phyloP scores from a whole-genome alignment of 2,329 filamentous ascomycete genomes.

The Sporothrix inflata region DNA sequence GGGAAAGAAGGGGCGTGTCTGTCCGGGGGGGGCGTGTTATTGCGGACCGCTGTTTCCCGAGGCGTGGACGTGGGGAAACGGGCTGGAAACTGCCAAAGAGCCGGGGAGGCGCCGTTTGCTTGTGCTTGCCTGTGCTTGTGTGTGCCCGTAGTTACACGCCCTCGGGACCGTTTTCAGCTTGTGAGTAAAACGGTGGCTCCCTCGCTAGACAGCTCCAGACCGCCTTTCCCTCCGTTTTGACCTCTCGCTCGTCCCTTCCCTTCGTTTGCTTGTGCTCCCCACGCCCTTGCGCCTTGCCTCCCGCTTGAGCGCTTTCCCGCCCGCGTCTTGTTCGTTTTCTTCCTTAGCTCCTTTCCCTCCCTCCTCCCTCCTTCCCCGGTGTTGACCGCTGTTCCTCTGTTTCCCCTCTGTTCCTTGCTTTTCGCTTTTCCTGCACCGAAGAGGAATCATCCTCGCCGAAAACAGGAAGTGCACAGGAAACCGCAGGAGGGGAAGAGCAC shows the following conservation, averaged over 20 bases:
- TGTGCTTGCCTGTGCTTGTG: background rate
- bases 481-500: slow-evolving; percentile 1
- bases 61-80: slow-evolving; percentile 25
- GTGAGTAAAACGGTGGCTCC: slow-evolving; percentile 18
- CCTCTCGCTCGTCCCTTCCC: background rate
- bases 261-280: background rate
- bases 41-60: slow-evolving; percentile 30
- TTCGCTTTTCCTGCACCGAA: slow-evolving; percentile 3
- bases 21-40: slow-evolving; percentile 24
- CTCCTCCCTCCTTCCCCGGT: background rate
- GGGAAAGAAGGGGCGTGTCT: slow-evolving; percentile 1
- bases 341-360: too few relatives aligned
- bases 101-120: slow-evolving; percentile 22
- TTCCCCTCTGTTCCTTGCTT: background rate
- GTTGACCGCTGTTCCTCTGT: slow-evolving; percentile 15
- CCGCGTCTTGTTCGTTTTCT: background rate
- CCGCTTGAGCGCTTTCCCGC: slow-evolving; percentile 15
- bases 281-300: background rate
- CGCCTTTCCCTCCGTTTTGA: slow-evolving; percentile 22
- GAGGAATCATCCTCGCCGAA: background rate
- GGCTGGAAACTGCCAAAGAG: slow-evolving; percentile 5
- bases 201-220: background rate
- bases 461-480: background rate
- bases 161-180: slow-evolving; percentile 12
- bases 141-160: slow-evolving; percentile 20